A percentile compares a stretch with the other conserved stretches of the same genome.
Conservation (phyloP, 805 yeast species). For the Suhomyces xylopsoci region DNA sequence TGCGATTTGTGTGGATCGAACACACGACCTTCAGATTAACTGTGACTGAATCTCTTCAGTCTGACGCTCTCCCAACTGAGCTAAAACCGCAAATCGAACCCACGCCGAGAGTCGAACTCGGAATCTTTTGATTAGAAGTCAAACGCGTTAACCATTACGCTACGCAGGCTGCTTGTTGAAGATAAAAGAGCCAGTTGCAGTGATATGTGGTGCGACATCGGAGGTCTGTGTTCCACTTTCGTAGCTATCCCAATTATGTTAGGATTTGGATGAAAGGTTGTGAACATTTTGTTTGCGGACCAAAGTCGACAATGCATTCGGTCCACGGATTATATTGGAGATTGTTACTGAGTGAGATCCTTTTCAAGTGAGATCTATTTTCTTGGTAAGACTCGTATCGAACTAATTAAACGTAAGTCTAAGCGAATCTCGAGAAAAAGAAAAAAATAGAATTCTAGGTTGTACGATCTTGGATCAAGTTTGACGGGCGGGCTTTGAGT, state of each 20-base stretch:
- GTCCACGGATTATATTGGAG: neutral
- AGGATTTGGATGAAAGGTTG: neutral
- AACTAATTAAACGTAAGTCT: neutral
- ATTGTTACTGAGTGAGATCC: neutral
- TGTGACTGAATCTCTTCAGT: slow-evolving; percentile 31
- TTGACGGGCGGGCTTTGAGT: neutral
- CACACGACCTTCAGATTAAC: slow-evolving; percentile 80
- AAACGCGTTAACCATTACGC: slow-evolving; percentile 22
- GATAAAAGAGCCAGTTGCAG: neutral
- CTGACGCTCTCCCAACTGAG: slow-evolving; percentile 40
- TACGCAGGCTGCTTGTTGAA: slow-evolving; percentile 13
- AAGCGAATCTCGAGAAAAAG: neutral
- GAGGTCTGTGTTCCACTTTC: neutral
- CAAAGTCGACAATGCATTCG: neutral
- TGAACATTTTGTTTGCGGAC: neutral
- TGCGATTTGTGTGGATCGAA: slow-evolving; percentile 81
- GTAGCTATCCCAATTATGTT: neutral
- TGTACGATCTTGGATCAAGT: neutral
- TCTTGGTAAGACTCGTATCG: neutral
- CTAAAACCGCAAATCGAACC: slow-evolving; percentile 26
- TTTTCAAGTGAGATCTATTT: neutral
- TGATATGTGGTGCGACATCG: neutral
- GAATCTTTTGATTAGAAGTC: slow-evolving; percentile 23
- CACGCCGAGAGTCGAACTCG: slow-evolving; percentile 24
- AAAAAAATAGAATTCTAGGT: neutral